phyloP scores from a whole-genome alignment of 192 early-diverging fungal species.

The Mortierella alpina region DNA sequence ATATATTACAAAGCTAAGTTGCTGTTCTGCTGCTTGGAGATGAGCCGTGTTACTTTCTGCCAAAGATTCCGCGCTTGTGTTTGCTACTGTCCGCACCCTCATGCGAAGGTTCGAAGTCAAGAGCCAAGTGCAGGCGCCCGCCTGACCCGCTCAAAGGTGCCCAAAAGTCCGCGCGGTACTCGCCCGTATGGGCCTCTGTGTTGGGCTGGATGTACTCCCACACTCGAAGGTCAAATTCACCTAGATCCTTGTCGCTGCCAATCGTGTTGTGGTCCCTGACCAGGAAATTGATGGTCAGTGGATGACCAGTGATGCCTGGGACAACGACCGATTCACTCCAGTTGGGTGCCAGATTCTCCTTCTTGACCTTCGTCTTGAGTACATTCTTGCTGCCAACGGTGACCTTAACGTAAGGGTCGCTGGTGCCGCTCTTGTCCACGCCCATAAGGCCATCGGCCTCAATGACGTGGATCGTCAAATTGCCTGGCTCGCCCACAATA shows the following conservation, averaged over 20 bases:
- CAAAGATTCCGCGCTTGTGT: conserved; percentile 23
- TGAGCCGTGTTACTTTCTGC: conserved; percentile 25
- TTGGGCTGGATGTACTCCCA: conserved; percentile 57
- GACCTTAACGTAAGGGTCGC: conserved; percentile 78
- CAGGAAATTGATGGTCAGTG: conserved; percentile 62
- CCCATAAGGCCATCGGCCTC: conserved; percentile 61
- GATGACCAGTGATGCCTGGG: conserved; percentile 26
- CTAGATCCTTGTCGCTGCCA: conserved; percentile 69
- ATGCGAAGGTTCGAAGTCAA: conserved; percentile 37
- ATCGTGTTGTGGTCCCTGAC: conserved; percentile 80
- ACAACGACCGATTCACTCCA: conserved; percentile 65
- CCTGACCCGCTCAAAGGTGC: conserved; percentile 31
- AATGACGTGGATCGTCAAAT: conserved; percentile 53
- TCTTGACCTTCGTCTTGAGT: conserved; percentile 74
- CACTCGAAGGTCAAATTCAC: conserved; percentile 67
- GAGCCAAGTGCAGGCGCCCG: conserved; percentile 31
- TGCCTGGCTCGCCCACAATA: conserved; percentile 49
- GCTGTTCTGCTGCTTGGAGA: neutral
- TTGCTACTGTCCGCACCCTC: conserved; percentile 4
- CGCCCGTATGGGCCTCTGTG: conserved; percentile 5
- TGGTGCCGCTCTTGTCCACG: conserved; percentile 63
- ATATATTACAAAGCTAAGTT: neutral
- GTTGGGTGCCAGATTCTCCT: conserved; percentile 74
- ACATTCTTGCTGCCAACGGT: conserved; percentile 69
- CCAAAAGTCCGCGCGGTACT: conserved; percentile 44